phyloP scores from a whole-genome alignment of 176 grass and related monocot genomes.

The Zoysia japonica region DNA sequence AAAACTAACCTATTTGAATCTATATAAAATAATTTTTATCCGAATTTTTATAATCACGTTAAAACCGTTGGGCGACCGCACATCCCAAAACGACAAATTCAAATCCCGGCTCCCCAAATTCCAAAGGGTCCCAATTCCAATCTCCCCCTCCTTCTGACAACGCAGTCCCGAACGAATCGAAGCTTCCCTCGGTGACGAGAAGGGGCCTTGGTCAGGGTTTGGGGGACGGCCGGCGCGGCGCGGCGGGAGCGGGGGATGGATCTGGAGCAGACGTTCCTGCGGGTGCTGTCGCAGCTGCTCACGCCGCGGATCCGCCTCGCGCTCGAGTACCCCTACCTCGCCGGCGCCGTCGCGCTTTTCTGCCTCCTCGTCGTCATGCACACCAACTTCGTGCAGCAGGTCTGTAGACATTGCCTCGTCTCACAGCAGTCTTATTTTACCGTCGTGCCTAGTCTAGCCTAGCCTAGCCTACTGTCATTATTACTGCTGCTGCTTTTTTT shows the following conservation, averaged over 20 bases:
- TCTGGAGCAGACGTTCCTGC: slow-evolving; percentile 96
- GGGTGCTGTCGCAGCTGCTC: slow-evolving; percentile 97
- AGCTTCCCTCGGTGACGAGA: neutral
- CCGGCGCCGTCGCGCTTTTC: slow-evolving; percentile 81
- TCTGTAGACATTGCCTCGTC: slow-evolving; percentile 17
- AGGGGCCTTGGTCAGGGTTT: slow-evolving; percentile 43
- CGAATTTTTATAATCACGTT: no score
- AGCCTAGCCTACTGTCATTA: no score
- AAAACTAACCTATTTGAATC: no score
- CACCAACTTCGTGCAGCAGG: slow-evolving; percentile 99
- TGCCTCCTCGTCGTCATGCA: slow-evolving; percentile 96
- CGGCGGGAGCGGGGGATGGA: slow-evolving; percentile 56
- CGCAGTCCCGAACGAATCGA: slow-evolving; percentile 4
- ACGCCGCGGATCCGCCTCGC: slow-evolving; percentile 88
- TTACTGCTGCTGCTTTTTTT: no score
- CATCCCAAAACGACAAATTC: no score
- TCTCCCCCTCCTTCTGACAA: neutral
- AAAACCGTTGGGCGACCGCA: no score
- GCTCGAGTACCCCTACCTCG: slow-evolving; percentile 87
- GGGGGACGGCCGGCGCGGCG: slow-evolving; percentile 20
- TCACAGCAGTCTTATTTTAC: no score
- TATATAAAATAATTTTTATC: no score
- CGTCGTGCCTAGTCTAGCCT: no score
- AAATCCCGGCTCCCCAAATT: no score
- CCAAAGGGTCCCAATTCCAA: no score